phyloP scores from a whole-genome alignment of 2,329 filamentous ascomycete genomes.

The Harringtonia lauricola region DNA sequence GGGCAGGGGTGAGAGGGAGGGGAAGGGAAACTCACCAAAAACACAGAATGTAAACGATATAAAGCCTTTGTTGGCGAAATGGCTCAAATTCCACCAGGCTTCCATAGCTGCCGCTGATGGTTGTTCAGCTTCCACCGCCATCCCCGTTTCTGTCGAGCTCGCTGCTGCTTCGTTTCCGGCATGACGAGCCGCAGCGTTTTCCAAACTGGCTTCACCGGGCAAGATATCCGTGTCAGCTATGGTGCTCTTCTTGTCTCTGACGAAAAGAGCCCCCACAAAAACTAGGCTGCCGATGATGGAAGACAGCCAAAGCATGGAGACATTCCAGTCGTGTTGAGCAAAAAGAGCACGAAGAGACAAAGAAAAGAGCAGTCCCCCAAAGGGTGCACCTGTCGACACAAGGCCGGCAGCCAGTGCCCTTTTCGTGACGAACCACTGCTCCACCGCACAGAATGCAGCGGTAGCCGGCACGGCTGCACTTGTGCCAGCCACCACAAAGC shows the following conservation, averaged over 20 bases:
- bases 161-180: not conserved
- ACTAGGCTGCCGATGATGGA: slow-evolving; percentile 13
- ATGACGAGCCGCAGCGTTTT: no score
- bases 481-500: slow-evolving; percentile 17
- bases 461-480: slow-evolving; percentile 16
- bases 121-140: not conserved
- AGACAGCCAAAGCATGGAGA: slow-evolving; percentile 14
- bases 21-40: slow-evolving; percentile 16
- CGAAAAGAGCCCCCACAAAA: slow-evolving; percentile 12
- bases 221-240: no score
- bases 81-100: slow-evolving; percentile 6
- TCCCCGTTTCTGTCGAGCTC: no score
- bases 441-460: slow-evolving; percentile 15
- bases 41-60: slow-evolving; percentile 16
- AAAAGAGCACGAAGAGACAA: slow-evolving; percentile 17
- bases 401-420: slow-evolving; percentile 14
- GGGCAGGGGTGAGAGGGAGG: not conserved
- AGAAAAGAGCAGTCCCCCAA: slow-evolving; percentile 21
- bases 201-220: no score
- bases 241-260: slow-evolving; percentile 10
- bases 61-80: slow-evolving; percentile 14
- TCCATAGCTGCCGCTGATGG: not conserved
- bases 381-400: slow-evolving; percentile 16
- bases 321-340: slow-evolving; percentile 12
- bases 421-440: slow-evolving; percentile 1